Conservation (phyloP, 495 filamentous ascomycete genomes). For the Trichoderma reesei region DNA sequence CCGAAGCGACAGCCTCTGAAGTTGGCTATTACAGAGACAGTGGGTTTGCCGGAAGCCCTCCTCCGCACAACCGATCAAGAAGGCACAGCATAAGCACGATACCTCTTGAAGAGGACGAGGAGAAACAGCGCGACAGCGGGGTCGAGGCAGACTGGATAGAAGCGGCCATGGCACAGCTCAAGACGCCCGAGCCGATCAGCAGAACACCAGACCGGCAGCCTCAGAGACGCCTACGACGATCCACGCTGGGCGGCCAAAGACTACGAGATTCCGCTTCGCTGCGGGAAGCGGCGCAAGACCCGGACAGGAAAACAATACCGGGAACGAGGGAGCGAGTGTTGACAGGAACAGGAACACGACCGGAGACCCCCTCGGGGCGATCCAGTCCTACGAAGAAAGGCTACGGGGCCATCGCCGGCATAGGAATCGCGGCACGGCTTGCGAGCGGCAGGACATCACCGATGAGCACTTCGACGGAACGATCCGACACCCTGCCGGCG, state of each 20-base stretch:
- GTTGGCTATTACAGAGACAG: slow-evolving; percentile 40
- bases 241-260: slow-evolving; percentile 2
- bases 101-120: slow-evolving; percentile 17
- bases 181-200: slow-evolving; percentile 18
- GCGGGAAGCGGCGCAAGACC: not conserved
- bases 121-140: slow-evolving; percentile 40
- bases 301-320: not conserved
- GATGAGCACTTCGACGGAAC: not conserved
- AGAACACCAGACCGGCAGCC: slow-evolving; percentile 10
- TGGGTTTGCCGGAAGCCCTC: slow-evolving; percentile 34
- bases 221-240: slow-evolving; percentile 8
- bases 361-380: not conserved
- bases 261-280: not conserved
- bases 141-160: slow-evolving; percentile 30
- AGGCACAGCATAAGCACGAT: slow-evolving; percentile 8
- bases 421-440: not conserved
- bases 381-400: slow-evolving; percentile 6
- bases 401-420: slow-evolving; percentile 2
- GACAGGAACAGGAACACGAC: slow-evolving; percentile 7
- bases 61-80: slow-evolving; percentile 19
- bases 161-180: slow-evolving; percentile 3
- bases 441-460: not conserved
- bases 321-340: slow-evolving; percentile 5
- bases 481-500: not conserved
- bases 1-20: slow-evolving; percentile 10